Evolutionary conservation across 106 monocot genomes (phyloP).

Genomic region (Dendrobium chrysotoxum): DNA sequence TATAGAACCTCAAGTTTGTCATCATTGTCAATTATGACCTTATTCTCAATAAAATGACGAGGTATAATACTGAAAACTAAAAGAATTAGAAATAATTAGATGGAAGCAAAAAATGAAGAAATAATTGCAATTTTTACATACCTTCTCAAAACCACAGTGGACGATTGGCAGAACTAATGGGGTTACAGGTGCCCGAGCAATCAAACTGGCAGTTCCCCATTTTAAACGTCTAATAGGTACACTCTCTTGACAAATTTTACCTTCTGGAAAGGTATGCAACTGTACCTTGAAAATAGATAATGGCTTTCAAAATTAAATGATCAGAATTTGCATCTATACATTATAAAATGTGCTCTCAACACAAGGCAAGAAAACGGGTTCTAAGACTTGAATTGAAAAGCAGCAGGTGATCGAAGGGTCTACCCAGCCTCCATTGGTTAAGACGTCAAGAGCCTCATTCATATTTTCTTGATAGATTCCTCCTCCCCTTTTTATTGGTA

Average conservation of each 20-base stretch:
- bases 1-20: background rate
- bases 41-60: background rate
- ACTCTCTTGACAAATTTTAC: constrained; percentile 69
- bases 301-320: background rate
- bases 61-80: background rate
- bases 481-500: constrained; percentile 87
- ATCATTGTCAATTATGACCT: background rate
- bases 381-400: background rate
- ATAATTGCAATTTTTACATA: constrained; percentile 6
- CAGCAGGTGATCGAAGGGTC: background rate
- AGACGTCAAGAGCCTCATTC: constrained; percentile 74
- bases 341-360: constrained; percentile 1
- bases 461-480: constrained; percentile 95
- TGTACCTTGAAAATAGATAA: constrained; percentile 19
- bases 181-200: constrained; percentile 68
- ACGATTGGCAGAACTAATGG: constrained; percentile 87
- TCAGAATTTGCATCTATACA: background rate
- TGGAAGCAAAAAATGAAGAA: background rate
- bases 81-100: background rate
- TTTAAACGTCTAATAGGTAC: constrained; percentile 78
- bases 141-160: constrained; percentile 95
- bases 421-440: constrained; percentile 95
- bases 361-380: background rate
- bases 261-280: constrained; percentile 99
- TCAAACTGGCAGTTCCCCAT: constrained; percentile 99